phyloP scores from a whole-genome alignment of 768 basidiomycete genomes.

The Royoungia palumana region DNA sequence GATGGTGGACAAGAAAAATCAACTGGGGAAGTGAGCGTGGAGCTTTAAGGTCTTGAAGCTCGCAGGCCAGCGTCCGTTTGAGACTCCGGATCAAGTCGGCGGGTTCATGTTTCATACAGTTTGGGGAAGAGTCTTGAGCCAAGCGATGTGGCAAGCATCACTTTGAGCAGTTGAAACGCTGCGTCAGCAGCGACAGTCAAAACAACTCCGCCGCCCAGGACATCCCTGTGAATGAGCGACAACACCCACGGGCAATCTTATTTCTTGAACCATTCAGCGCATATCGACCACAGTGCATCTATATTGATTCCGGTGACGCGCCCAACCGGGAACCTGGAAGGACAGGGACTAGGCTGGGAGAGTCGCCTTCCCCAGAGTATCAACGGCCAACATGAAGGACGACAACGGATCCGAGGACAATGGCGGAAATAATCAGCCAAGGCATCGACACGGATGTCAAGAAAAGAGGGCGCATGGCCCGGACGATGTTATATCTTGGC shows the following conservation, averaged over 20 bases:
- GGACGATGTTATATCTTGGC: too few species aligned
- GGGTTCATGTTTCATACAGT: background rate
- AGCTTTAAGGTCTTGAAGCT: background rate
- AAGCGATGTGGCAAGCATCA: too few species aligned
- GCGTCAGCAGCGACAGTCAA: too few species aligned
- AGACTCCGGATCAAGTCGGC: background rate
- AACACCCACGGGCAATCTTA: background rate
- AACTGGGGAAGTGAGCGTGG: background rate
- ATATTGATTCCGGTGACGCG: background rate
- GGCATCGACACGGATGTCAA: background rate
- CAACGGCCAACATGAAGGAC: background rate
- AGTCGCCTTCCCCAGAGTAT: background rate
- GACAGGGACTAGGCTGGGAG: background rate
- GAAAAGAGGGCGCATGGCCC: too few species aligned
- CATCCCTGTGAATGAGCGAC: background rate
- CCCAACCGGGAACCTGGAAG: background rate
- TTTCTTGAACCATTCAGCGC: background rate
- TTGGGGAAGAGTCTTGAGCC: background rate
- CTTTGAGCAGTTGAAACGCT: background rate
- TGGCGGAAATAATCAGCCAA: background rate
- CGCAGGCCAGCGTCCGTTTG: background rate
- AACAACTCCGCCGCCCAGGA: too few species aligned
- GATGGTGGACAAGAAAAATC: slow-evolving; percentile 4
- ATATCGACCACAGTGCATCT: background rate
- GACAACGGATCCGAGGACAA: background rate